Evolutionary conservation across 441 rosid genomes (phyloP).

Genomic region (Pelargonium fulgidum): DNA sequence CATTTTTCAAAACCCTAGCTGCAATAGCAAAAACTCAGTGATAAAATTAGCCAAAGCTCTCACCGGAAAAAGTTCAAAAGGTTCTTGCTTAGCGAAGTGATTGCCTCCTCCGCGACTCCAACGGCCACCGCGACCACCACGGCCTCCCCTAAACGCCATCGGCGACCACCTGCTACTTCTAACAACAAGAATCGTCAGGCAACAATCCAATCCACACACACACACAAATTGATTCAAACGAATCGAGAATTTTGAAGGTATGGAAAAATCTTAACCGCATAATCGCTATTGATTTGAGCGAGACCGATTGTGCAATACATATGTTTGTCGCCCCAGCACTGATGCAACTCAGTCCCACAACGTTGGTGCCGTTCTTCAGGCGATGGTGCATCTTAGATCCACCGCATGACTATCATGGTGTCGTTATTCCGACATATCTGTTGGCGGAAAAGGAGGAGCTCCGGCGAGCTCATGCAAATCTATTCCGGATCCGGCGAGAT

Average conservation of each 20-base stretch:
- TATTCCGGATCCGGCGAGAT: no score
- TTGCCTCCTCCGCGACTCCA: background rate
- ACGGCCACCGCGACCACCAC: background rate
- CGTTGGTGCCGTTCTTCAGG: no score
- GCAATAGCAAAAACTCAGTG: background rate
- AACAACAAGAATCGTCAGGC: background rate
- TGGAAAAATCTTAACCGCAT: conserved; percentile 42
- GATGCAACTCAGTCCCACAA: no score
- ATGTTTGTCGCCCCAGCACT: no score
- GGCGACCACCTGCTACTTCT: background rate
- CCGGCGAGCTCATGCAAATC: no score
- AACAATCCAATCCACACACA: no score
- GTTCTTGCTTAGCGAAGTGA: background rate
- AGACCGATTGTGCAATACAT: conserved; percentile 99
- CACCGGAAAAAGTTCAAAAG: background rate
- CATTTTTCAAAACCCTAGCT: no score
- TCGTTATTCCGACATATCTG: no score
- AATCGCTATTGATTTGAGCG: conserved; percentile 96
- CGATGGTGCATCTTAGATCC: no score
- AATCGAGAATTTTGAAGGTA: background rate
- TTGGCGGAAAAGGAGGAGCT: no score
- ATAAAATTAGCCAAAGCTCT: background rate
- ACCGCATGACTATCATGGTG: no score
- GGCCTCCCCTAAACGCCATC: conserved; percentile 1
- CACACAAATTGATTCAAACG: background rate